A percentile compares a stretch with the other conserved stretches of the same genome.
These are phyloP conservation scores for Mortierella sp. DNA, from an alignment of 371 early-diverging fungal genomes.

Conservation along the genomic window DNA sequence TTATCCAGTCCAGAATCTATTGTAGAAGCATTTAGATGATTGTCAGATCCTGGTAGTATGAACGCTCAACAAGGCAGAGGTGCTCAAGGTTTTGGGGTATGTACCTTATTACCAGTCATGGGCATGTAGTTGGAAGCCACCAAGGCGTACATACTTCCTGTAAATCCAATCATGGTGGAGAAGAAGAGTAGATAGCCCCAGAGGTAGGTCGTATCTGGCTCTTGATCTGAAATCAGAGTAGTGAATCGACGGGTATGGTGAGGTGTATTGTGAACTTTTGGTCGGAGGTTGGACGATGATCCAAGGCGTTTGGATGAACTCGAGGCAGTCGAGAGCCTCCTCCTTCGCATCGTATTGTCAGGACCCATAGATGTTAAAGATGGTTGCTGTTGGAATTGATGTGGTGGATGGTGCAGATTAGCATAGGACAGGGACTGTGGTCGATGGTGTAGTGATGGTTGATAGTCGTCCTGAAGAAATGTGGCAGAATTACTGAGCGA, in stretches of 20 bases:
- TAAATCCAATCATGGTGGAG: conserved; percentile 69
- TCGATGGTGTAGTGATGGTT: conserved; percentile 13
- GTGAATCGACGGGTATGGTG: conserved; percentile 66
- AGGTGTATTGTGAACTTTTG: conserved; percentile 44
- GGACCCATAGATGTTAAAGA: conserved; percentile 7
- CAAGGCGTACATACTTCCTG: conserved; percentile 72
- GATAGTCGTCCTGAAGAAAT: conserved; percentile 14
- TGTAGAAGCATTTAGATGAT: no score
- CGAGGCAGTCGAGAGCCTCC: conserved; percentile 28
- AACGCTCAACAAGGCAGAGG: neutral
- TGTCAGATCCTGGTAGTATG: no score
- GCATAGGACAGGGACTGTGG: conserved; percentile 20
- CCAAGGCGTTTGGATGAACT: conserved; percentile 20
- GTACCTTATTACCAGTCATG: conserved; percentile 69
- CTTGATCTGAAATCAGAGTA: conserved; percentile 60
- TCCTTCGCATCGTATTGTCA: conserved; percentile 23
- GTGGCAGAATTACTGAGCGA: conserved; percentile 1
- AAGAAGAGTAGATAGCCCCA: conserved; percentile 77
- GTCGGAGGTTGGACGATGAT: conserved; percentile 14
- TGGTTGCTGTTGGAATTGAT: conserved; percentile 9
- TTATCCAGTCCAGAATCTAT: conserved; percentile 77
- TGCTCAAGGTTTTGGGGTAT: neutral
- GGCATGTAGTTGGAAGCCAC: conserved; percentile 81
- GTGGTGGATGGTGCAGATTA: conserved; percentile 15
- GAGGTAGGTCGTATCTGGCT: conserved; percentile 76